Evolutionary conservation across 371 early-diverging fungal genomes (phyloP).

Genomic region (Parasitella parasitica): DNA sequence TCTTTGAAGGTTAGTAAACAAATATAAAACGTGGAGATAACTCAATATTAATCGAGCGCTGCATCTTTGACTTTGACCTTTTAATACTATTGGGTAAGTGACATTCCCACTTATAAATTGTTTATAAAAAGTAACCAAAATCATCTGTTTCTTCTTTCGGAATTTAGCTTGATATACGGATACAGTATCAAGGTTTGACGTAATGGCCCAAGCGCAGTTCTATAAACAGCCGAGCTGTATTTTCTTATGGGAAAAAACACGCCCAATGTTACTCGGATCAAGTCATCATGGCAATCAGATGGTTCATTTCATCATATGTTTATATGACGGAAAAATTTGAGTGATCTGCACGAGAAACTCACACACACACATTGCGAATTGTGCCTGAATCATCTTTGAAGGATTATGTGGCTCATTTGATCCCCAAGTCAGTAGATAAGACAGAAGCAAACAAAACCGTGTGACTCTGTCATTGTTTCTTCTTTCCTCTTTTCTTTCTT

Average conservation of each 20-base stretch:
- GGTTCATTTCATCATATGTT: conserved; percentile 1
- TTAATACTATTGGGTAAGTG: too few species aligned
- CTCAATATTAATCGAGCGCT: too few species aligned
- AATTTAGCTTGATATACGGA: too few species aligned
- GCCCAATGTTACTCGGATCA: background rate
- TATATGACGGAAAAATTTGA: background rate
- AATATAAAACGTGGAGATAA: too few species aligned
- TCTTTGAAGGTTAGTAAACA: too few species aligned
- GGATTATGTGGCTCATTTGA: background rate
- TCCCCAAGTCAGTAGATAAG: background rate
- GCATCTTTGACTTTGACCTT: too few species aligned
- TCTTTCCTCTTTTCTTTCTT: conserved; percentile 1
- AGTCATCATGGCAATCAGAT: background rate
- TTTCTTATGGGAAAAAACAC: background rate
- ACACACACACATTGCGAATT: background rate
- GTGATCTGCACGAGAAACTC: background rate
- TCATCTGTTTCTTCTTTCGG: too few species aligned
- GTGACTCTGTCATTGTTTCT: background rate
- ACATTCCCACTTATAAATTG: too few species aligned
- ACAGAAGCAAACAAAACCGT: background rate
- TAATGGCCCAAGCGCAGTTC: background rate
- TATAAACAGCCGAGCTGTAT: background rate
- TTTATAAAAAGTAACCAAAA: too few species aligned
- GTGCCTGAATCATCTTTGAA: background rate
- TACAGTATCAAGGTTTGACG: too few species aligned